Base-by-base conservation (phyloP, 352 stramenopile genomes). In the Stramenopiles sp. region DNA sequence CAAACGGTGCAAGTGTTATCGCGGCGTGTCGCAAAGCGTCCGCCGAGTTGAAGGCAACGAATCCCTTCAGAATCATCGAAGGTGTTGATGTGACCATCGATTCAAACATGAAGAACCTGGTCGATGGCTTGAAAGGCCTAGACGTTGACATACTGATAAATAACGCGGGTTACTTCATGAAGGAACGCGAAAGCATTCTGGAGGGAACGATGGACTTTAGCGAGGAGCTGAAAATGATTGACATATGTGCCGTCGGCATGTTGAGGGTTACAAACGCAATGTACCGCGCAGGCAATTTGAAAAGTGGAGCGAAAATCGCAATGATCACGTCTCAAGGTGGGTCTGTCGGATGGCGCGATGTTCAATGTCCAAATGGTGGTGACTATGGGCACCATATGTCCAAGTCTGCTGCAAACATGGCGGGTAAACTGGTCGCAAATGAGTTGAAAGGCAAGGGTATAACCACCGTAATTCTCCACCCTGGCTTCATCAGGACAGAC, bases 341-440 rank as follows among this genome's bases (percentile, higher is more conserved):
- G 76, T 90, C 86, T n/a, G 83, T 88, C 30, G 86, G 86, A 67
- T 92, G 88, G 88, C 82, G 88, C n/a, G 81, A 84, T 31, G 88
- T 85, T 29, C 89, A 93, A 83, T 92, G 92, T 84, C 84, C 84
- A 22, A 89, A 84, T 0, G 90, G 90, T 29, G 84, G 82, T 27
- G 88, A 92, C 83, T 93, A 92, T 85, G 89, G 88, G 33, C 88
- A 92, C 84, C 89, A 91, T 81, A 91, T 91, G 88, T 89, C 85
- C 22, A 84, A 86, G 55, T 86, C 88, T 32, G 88, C 89, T 14
- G 87, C 83, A 76, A 92, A 92, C 81, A 92, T 92, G 84, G 85
- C 82, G 30, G 84, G 80, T 31, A 86, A 86, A 1, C 80, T 91
- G 8, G 80, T 89, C 7, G 81, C 87, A 1, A 83, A 92, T 84